phyloP scores from a whole-genome alignment of 2,329 filamentous ascomycete species.

The Diplodia sapinea region DNA sequence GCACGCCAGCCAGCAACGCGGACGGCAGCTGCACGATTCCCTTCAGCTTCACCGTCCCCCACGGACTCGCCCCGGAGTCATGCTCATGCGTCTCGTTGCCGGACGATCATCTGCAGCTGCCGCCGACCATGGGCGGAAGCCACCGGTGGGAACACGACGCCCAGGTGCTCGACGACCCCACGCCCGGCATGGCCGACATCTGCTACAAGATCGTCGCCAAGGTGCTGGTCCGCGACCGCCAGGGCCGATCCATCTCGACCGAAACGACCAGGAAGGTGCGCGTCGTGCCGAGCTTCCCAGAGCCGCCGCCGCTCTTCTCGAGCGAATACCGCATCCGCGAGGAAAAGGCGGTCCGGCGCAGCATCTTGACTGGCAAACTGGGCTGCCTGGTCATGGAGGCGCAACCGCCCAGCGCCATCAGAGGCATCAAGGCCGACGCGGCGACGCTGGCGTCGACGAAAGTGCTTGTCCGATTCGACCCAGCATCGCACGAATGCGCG shows the following conservation, averaged over 20 bases:
- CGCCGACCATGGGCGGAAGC: neutral
- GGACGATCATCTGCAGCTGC: neutral
- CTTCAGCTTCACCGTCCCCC: neutral
- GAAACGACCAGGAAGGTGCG: neutral
- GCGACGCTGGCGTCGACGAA: neutral
- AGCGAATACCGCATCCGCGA: constrained; percentile 9
- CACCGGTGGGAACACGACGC: neutral
- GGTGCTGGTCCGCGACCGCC: neutral
- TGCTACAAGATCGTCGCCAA: constrained; percentile 7
- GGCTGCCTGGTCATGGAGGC: constrained; percentile 16
- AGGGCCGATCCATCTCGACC: neutral
- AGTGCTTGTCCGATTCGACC: constrained; percentile 2
- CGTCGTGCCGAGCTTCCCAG: neutral
- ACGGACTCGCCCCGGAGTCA: neutral
- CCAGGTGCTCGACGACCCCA: neutral
- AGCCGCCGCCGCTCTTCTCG: constrained; percentile 4
- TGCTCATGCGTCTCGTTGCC: neutral
- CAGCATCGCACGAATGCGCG: neutral
- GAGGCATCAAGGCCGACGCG: neutral
- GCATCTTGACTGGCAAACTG: neutral
- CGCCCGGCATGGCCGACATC: constrained; percentile 6
- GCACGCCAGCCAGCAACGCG: neutral
- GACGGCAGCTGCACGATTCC: neutral
- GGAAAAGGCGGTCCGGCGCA: neutral
- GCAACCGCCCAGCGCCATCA: neutral